phyloP scores from a whole-genome alignment of 192 early-diverging fungal species.

The Dissophora globulifera region DNA sequence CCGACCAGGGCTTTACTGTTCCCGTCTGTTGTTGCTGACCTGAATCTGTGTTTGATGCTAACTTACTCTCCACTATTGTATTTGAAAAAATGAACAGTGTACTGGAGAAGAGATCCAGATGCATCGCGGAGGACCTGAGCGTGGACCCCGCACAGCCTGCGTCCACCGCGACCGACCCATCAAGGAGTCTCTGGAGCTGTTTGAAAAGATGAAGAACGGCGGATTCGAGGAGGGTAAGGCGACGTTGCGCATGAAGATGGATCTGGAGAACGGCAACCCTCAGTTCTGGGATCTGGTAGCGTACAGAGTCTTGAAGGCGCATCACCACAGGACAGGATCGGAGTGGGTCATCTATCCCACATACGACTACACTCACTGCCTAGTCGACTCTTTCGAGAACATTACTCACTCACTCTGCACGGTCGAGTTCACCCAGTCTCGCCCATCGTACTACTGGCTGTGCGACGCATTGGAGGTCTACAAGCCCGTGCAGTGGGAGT shows the following conservation, averaged over 20 bases:
- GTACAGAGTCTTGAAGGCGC: slow-evolving; percentile 92
- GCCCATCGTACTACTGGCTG: slow-evolving; percentile 99
- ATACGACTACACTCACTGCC: slow-evolving; percentile 99
- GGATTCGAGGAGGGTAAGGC: slow-evolving; percentile 91
- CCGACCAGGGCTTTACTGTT: too few species aligned
- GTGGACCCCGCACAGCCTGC: slow-evolving; percentile 89
- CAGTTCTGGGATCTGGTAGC: slow-evolving; percentile 99
- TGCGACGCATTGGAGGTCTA: slow-evolving; percentile 98
- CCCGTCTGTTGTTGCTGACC: too few species aligned
- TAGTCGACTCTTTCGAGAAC: slow-evolving; percentile 99
- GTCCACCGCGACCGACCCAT: slow-evolving; percentile 92
- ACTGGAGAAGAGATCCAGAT: slow-evolving; percentile 93
- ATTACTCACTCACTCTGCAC: slow-evolving; percentile 99
- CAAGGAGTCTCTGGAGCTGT: slow-evolving; percentile 91
- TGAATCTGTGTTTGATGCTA: too few species aligned
- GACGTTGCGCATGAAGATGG: slow-evolving; percentile 99
- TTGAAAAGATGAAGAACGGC: slow-evolving; percentile 99
- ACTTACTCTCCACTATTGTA: too few species aligned
- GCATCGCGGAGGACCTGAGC: slow-evolving; percentile 90
- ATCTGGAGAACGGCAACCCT: slow-evolving; percentile 96
- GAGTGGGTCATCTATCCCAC: slow-evolving; percentile 99
- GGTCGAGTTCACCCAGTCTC: slow-evolving; percentile 91
- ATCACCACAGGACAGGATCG: slow-evolving; percentile 92
- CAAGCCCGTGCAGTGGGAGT: slow-evolving; percentile 99
- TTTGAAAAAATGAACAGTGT: too few species aligned